Evolutionary conservation across 2,329 filamentous ascomycete species (phyloP).

Genomic region (Corniculantispora saksenae): DNA sequence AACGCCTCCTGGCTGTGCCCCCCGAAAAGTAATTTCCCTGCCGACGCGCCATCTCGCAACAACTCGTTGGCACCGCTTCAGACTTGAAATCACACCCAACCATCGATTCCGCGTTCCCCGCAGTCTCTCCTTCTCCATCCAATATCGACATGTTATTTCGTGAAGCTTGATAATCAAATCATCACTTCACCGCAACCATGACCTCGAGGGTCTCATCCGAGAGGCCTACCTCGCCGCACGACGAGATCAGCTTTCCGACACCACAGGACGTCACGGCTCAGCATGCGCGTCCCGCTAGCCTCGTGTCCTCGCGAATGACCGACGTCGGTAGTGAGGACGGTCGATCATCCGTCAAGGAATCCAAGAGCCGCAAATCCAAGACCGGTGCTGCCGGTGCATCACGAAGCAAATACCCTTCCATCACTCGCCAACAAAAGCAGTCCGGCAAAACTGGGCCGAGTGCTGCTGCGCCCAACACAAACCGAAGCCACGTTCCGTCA

Average conservation of each 20-base stretch:
- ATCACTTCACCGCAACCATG: constrained; percentile 4
- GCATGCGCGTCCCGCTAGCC: constrained; percentile 56
- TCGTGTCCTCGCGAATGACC: constrained; percentile 74
- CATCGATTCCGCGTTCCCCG: background rate
- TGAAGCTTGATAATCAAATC: background rate
- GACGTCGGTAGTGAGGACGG: constrained; percentile 62
- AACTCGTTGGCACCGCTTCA: background rate
- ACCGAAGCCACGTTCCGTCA: constrained; percentile 84
- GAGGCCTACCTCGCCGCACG: constrained; percentile 38
- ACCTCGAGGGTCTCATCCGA: constrained; percentile 24
- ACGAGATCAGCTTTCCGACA: constrained; percentile 41
- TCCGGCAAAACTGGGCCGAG: constrained; percentile 44
- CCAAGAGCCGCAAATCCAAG: constrained; percentile 35
- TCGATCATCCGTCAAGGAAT: background rate
- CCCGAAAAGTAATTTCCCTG: background rate
- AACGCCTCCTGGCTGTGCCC: background rate
- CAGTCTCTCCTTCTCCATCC: constrained; percentile 1
- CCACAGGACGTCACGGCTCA: constrained; percentile 44
- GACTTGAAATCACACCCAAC: too few species aligned
- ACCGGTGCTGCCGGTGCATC: constrained; percentile 42
- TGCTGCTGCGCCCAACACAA: constrained; percentile 56
- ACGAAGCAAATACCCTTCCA: constrained; percentile 52
- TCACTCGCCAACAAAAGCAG: constrained; percentile 47
- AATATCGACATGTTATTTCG: constrained; percentile 8
- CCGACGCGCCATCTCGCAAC: background rate